Base-by-base conservation (phyloP, 768 basidiomycete species). In the Phallus indusiatus region DNA sequence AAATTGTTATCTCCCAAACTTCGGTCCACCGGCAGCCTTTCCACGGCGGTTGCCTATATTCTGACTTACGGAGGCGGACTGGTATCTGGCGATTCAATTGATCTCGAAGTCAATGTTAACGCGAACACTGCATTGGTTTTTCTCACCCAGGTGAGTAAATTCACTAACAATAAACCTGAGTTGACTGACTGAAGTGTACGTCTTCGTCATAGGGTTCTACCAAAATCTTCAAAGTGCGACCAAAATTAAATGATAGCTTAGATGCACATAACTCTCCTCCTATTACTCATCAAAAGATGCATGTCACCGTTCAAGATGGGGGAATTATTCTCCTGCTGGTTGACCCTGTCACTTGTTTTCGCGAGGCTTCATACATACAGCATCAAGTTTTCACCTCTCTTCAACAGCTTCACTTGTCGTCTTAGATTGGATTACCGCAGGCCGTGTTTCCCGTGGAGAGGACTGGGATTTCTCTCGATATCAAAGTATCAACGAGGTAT, bases 321-420 rank as follows among this genome's bases (percentile, higher is more conserved):
- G 76, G 84, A 42, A 74, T 80, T 1, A 76, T 97, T 53, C 82
- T 94, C 66, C 78, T 96, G 52, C 81, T 98, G 28, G 94, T 94
- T 1, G 89, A 95, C 66, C 91, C 94, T 21, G 90, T 96, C 52
- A 92, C 94, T 20, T 96, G 94, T 71, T 98, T 95, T 74, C 81
- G 81, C 24, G 76, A 78, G 20, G 90, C 95, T 8, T 81, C 80
- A 0, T 98, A 98, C 72, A 79, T 80, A 60, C 94, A 97, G 68
- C 73, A 75, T 2, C 95, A 98, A 75, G 83, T 76, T 47, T 93
- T 97, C 73, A 76, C 56, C 76, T 96, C 36, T 76, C 77, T 9
- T 65, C 65, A 10, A 76, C 76, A 47, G 79, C 86, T 9, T 89
- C 87, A 12, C 73, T 85, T 8, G 78, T 90, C 47, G 70, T 94